Evolutionary conservation across 768 basidiomycete genomes (phyloP).

Genomic region (Naganishia vaughanmartiniae): DNA sequence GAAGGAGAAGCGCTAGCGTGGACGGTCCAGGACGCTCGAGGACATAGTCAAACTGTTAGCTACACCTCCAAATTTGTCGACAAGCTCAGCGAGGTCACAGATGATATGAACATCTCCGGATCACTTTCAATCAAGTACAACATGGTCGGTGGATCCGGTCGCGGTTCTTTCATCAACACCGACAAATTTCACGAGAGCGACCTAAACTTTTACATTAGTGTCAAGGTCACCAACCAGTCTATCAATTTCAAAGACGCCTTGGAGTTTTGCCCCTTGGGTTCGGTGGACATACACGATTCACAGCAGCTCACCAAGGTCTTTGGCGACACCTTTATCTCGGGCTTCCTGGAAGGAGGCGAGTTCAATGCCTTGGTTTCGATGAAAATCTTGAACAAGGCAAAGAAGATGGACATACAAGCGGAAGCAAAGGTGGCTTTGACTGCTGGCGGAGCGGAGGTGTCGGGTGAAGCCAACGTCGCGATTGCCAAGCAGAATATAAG

Average conservation of each 20-base stretch:
- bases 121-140: not conserved
- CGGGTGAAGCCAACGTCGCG: not conserved
- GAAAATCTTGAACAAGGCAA: conserved; percentile 2
- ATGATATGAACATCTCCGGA: conserved; percentile 4
- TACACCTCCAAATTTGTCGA: not conserved
- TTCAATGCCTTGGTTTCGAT: conserved; percentile 7
- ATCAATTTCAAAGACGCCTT: conserved; percentile 2
- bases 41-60: not conserved
- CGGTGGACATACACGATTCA: not conserved
- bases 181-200: conserved; percentile 8
- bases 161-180: conserved; percentile 4
- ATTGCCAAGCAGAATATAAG: conserved; percentile 4
- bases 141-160: not conserved
- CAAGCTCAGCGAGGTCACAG: conserved; percentile 2
- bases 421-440: conserved; percentile 7
- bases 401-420: not conserved
- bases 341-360: conserved; percentile 6
- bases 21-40: conserved; percentile 6
- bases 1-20: not conserved
- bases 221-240: conserved; percentile 3
- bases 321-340: not conserved
- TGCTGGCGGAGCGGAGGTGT: not conserved
- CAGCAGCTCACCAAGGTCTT: not conserved
- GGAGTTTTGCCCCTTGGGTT: not conserved
- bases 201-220: conserved; percentile 5